Percentiles rank a stretch among this genome's conserved stretches.
Evolutionary conservation across 306 rosid genomes (phyloP).

Genomic region (Castanea crenata): DNA sequence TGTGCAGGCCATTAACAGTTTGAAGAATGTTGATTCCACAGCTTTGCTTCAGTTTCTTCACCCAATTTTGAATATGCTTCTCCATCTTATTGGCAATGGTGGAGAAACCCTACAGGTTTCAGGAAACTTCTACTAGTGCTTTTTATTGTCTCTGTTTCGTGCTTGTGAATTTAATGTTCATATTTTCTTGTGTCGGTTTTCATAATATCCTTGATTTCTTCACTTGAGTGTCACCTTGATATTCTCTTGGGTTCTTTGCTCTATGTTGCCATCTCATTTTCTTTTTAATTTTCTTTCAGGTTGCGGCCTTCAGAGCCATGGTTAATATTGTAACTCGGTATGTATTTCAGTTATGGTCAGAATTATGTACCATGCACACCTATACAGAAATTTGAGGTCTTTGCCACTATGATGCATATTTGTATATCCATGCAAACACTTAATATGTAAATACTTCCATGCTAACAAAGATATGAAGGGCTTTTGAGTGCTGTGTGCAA

Average conservation of each 20-base stretch:
- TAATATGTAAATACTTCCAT: background rate
- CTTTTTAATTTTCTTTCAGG: conserved; percentile 51
- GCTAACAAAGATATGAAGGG: background rate
- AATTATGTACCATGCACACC: background rate
- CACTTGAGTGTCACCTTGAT: background rate
- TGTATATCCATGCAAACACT: background rate
- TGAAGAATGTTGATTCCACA: conserved; percentile 99
- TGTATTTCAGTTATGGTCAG: conserved; percentile 26
- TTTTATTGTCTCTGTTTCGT: background rate
- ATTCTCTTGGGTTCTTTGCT: conserved; percentile 9
- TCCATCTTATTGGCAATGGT: conserved; percentile 99
- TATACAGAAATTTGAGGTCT: background rate
- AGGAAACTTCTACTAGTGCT: conserved; percentile 16
- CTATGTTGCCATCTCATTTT: conserved; percentile 29
- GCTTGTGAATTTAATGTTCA: conserved; percentile 9
- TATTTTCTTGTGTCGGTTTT: background rate
- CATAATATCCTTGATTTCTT: background rate
- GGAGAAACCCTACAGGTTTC: conserved; percentile 99
- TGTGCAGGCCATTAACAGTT: conserved; percentile 94
- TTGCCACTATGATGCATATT: background rate
- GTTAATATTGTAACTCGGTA: conserved; percentile 97
- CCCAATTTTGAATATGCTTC: conserved; percentile 95
- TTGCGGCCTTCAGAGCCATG: conserved; percentile 99
- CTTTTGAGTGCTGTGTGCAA: background rate
- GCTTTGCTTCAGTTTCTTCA: conserved; percentile 99